These are phyloP conservation scores for Boletus semigastroideus DNA, from an alignment of 1,284 basidiomycete genomes.

Conservation along the genomic window DNA sequence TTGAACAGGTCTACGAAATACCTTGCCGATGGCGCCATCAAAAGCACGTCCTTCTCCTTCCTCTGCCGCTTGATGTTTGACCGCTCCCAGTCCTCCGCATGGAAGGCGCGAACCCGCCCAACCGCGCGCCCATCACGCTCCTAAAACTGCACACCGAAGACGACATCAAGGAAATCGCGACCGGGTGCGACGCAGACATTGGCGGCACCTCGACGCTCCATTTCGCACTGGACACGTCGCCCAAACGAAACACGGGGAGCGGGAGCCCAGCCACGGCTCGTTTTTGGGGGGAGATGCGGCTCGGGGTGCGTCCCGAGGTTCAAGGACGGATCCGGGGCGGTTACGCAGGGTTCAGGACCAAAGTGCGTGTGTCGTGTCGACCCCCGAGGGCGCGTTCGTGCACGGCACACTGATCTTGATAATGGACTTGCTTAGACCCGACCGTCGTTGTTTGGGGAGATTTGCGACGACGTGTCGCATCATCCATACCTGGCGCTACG, in stretches of 20 bases:
- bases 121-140: constrained; percentile 57
- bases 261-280: constrained; percentile 50
- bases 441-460: constrained; percentile 78
- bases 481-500: constrained; percentile 80
- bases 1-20: constrained; percentile 36
- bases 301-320: constrained; percentile 60
- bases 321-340: constrained; percentile 67
- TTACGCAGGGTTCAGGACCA: constrained; percentile 85
- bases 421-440: constrained; percentile 42
- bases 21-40: constrained; percentile 34
- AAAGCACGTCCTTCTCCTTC: constrained; percentile 30
- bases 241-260: constrained; percentile 40
- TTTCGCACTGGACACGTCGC: constrained; percentile 58
- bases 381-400: constrained; percentile 4
- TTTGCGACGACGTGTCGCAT: constrained; percentile 77
- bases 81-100: constrained; percentile 59
- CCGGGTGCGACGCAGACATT: constrained; percentile 82
- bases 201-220: constrained; percentile 80
- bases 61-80: constrained; percentile 11
- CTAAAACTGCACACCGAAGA: constrained; percentile 60
- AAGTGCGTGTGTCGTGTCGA: constrained; percentile 38
- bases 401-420: too few species aligned
- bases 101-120: constrained; percentile 65
- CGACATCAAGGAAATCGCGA: constrained; percentile 63
- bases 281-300: constrained; percentile 76